A percentile compares a stretch with the other conserved stretches of the same genome.
phyloP scores from a whole-genome alignment of 2,329 filamentous ascomycete genomes.

The Penicillium sp. region DNA sequence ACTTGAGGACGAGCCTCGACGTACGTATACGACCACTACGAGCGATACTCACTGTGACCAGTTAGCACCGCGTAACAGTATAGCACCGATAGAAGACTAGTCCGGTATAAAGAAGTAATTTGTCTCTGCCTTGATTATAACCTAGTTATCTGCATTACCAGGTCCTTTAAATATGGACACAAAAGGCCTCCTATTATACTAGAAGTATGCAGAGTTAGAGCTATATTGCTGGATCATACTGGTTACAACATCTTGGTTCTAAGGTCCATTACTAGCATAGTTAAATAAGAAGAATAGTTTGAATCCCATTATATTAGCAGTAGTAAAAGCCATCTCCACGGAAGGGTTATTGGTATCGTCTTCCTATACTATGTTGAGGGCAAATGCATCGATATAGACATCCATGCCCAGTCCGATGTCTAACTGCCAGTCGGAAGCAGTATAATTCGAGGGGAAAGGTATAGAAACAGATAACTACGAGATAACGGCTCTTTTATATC shows the following conservation, averaged over 20 bases:
- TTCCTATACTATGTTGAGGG: neutral
- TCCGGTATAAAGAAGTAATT: constrained; percentile 9
- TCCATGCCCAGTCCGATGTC: neutral
- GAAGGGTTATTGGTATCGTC: neutral
- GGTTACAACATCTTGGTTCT: neutral
- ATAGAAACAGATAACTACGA: neutral
- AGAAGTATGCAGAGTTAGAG: neutral
- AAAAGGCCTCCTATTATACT: neutral
- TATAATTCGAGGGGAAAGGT: neutral
- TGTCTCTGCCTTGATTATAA: neutral
- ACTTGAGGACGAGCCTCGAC: too few relatives aligned
- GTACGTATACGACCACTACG: too few relatives aligned
- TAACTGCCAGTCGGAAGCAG: neutral
- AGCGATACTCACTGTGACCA: too few relatives aligned
- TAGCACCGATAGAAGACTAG: neutral
- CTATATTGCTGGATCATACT: neutral
- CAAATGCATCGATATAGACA: neutral
- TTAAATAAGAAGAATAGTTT: neutral
- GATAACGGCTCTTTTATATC: neutral
- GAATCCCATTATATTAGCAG: neutral
- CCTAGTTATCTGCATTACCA: neutral
- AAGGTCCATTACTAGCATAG: neutral
- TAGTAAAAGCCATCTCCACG: neutral
- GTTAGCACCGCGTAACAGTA: too few relatives aligned
- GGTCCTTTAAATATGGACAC: neutral